phyloP scores from a whole-genome alignment of 75 land plant genomes.

The Cunninghamia lanceolata region DNA sequence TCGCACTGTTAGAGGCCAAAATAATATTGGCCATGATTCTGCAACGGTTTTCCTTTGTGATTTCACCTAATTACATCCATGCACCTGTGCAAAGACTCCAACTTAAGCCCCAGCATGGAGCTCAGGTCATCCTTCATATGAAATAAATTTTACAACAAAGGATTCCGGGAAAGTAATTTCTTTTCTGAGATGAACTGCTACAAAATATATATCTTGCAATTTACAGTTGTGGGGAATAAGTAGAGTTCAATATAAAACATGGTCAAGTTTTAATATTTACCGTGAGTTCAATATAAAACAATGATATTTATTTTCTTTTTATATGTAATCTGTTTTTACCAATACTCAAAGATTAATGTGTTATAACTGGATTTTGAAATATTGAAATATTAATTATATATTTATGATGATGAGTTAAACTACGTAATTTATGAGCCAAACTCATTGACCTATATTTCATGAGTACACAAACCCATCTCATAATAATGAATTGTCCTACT shows the following conservation, averaged over 20 bases:
- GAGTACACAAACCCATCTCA: too few relatives aligned
- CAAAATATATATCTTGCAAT: too few relatives aligned
- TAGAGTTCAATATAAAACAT: not conserved
- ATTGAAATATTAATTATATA: too few relatives aligned
- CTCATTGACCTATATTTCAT: too few relatives aligned
- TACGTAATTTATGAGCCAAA: too few relatives aligned
- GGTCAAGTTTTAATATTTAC: too few relatives aligned
- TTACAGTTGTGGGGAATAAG: too few relatives aligned
- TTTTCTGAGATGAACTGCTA: not conserved
- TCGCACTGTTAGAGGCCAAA: conserved; percentile 45
- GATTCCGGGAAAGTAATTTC: not conserved
- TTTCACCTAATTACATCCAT: conserved; percentile 44
- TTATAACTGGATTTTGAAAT: too few relatives aligned
- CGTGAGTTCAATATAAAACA: not conserved
- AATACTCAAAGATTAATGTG: not conserved
- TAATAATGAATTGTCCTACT: too few relatives aligned
- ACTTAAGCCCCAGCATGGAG: conserved; percentile 32
- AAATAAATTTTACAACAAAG: not conserved
- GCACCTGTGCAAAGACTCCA: conserved; percentile 26
- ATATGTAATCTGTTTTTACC: too few relatives aligned
- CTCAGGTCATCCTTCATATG: conserved; percentile 20
- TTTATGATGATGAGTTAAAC: too few relatives aligned
- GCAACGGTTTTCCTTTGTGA: conserved; percentile 34
- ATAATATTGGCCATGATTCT: conserved; percentile 30
- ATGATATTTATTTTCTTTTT: too few relatives aligned